Percentiles rank a stretch among this genome's conserved stretches.
These are phyloP conservation scores for Phaeosphaeria sp. DNA, from an alignment of 2,329 filamentous ascomycete species.

Conservation along the genomic window DNA sequence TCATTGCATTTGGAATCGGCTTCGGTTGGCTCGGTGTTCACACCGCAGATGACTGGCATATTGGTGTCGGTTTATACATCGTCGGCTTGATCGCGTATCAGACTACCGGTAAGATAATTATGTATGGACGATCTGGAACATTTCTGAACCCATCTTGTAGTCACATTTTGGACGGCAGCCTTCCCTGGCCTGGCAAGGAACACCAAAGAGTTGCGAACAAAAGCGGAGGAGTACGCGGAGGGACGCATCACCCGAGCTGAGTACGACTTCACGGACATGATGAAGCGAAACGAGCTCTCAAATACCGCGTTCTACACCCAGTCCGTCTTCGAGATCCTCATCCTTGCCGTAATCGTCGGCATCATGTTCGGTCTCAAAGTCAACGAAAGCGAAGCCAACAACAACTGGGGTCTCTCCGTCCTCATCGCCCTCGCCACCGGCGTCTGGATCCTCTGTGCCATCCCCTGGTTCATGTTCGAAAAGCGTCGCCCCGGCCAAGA, in stretches of 20 bases:
- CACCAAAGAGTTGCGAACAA: slow-evolving; percentile 59
- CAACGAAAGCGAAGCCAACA: slow-evolving; percentile 64
- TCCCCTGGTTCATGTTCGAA: slow-evolving; percentile 73
- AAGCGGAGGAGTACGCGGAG: slow-evolving; percentile 53
- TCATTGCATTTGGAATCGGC: slow-evolving; percentile 60
- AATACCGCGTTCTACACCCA: slow-evolving; percentile 71
- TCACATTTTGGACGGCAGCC: slow-evolving; percentile 73
- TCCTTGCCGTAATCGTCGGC: slow-evolving; percentile 33
- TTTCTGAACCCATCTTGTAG: slow-evolving; percentile 7
- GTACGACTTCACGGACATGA: slow-evolving; percentile 57
- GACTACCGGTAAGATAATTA: slow-evolving; percentile 51
- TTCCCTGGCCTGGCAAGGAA: slow-evolving; percentile 66
- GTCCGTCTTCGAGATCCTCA: slow-evolving; percentile 65
- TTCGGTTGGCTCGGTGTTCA: slow-evolving; percentile 74
- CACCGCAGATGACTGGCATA: slow-evolving; percentile 64
- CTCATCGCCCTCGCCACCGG: slow-evolving; percentile 70
- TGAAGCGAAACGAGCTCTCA: slow-evolving; percentile 68
- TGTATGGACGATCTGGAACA: not conserved
- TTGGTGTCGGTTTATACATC: slow-evolving; percentile 69
- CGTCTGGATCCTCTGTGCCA: slow-evolving; percentile 67
- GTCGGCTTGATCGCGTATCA: slow-evolving; percentile 72
- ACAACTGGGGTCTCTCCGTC: slow-evolving; percentile 71
- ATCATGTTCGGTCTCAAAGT: slow-evolving; percentile 65
- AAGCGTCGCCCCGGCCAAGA: slow-evolving; percentile 68
- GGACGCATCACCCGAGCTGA: slow-evolving; percentile 64